These are phyloP conservation scores for Cruciata laevipes DNA, from an alignment of 257 asterid species.

Conservation along the genomic window DNA sequence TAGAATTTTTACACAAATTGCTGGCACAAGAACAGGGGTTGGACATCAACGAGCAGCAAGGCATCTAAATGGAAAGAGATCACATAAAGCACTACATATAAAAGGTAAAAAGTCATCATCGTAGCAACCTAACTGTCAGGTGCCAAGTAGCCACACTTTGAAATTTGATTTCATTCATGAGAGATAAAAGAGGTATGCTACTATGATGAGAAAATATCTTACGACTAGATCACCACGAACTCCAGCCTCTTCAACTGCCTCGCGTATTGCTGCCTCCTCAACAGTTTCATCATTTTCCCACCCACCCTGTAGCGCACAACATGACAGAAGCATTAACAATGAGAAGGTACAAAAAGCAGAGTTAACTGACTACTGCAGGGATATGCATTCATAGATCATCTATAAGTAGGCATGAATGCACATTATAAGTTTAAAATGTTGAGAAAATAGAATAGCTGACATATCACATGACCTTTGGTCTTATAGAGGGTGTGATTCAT, in stretches of 20 bases:
- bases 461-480: neutral
- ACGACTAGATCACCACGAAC: conserved; percentile 87
- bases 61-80: neutral
- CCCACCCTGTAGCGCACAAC: conserved; percentile 54
- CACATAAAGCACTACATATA: neutral
- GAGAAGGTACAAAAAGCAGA: neutral
- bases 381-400: neutral
- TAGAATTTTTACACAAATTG: neutral
- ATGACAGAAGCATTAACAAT: conserved; percentile 1
- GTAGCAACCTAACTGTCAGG: neutral
- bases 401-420: neutral
- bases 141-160: neutral
- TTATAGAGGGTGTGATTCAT: neutral
- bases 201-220: conserved; percentile 10
- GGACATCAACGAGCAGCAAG: neutral
- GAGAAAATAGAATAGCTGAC: neutral
- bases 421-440: neutral
- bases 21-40: neutral
- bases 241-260: conserved; percentile 96
- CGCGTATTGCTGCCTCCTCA: conserved; percentile 85
- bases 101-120: neutral
- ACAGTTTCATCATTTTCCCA: conserved; percentile 98
- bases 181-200: neutral
- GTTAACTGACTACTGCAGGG: neutral
- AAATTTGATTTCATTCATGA: neutral